Evolutionary conservation across 2,329 filamentous ascomycete genomes (phyloP), one percentile per base, ranked within the genome.

Genomic region (Sporothrix schenckii): DNA sequence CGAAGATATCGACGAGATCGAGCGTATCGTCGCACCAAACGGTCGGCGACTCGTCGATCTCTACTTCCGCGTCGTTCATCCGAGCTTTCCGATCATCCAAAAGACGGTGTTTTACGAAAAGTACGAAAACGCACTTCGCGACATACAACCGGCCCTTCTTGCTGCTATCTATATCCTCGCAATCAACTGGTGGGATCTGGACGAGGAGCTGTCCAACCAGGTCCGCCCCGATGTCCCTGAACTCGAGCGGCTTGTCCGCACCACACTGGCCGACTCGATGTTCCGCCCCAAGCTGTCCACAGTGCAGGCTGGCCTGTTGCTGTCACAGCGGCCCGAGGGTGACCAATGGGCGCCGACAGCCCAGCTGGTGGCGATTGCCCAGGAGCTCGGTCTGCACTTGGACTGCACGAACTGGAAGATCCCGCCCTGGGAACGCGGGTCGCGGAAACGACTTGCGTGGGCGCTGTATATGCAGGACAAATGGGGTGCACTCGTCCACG

Each of bases 401-500:
- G 88, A 91, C 75, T 88, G 87, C 72, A 84, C 85, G 0, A 78
- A 81, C 24, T 91, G 89, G 89, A 83, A 84, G 13, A 85, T 91
- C 54, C 88, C 88, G 1, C 78, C 80, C 0, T 90, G 88, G 87
- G 89, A 91, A 74, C 84, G 86, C 69, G 86, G 87, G 0, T 79
- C 90, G 21, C 81, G 89, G 16, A 86, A 87, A 74, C 80, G 89
- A 16, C 78, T 91, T 0, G 87, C 86, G 0, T 91, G 89, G 88
- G 88, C 85, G 1, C 77, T 89, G 0, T 90, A 85, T 72, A 87
- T 89, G 82, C 88, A 90, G 75, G 88, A 91, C 74, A 80, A 86
- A 79, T 97, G 93, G 93, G 92, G 91, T 19, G 90, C 93, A 1
- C 83, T 97, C 24, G 89, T 95, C 30, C 92, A 96, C 76, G 93